Conservation (phyloP, 805 yeast species). For the Wickerhamiella qilinensis region DNA sequence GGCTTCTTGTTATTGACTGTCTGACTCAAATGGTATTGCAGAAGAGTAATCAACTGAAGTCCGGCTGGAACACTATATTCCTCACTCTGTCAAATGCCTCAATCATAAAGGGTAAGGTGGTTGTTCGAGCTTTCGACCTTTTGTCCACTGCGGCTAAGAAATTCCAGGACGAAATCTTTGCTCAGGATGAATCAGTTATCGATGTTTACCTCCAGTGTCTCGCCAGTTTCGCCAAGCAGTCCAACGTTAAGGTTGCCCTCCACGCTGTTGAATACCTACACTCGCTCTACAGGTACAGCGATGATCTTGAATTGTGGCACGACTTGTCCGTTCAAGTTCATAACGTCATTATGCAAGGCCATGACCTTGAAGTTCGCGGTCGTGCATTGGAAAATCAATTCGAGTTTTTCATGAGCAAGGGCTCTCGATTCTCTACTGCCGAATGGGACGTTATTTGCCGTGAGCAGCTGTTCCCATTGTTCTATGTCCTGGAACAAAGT, state of each 20-base stretch:
- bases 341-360: constrained; percentile 82
- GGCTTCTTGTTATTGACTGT: constrained; percentile 82
- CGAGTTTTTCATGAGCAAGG: constrained; percentile 64
- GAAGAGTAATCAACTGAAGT: constrained; percentile 55
- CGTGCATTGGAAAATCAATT: constrained; percentile 72
- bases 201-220: constrained; percentile 55
- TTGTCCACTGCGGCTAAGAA: constrained; percentile 45
- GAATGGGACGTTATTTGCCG: constrained; percentile 77
- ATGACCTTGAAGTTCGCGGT: constrained; percentile 86
- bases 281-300: constrained; percentile 19
- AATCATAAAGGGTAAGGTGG: constrained; percentile 26
- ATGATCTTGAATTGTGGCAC: constrained; percentile 12
- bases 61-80: constrained; percentile 91
- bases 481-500: constrained; percentile 69
- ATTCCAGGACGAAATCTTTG: constrained; percentile 43
- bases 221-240: constrained; percentile 71
- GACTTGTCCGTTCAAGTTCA: constrained; percentile 61
- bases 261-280: constrained; percentile 65
- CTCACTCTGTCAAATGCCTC: constrained; percentile 67
- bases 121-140: constrained; percentile 45
- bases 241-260: constrained; percentile 55
- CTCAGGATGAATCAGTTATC: constrained; percentile 42
- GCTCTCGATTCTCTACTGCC: constrained; percentile 51
- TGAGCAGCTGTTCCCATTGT: constrained; percentile 76
- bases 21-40: constrained; percentile 69